Base-by-base conservation (phyloP, 2,329 filamentous ascomycete genomes). In the Sclerotinia spermophila region DNA sequence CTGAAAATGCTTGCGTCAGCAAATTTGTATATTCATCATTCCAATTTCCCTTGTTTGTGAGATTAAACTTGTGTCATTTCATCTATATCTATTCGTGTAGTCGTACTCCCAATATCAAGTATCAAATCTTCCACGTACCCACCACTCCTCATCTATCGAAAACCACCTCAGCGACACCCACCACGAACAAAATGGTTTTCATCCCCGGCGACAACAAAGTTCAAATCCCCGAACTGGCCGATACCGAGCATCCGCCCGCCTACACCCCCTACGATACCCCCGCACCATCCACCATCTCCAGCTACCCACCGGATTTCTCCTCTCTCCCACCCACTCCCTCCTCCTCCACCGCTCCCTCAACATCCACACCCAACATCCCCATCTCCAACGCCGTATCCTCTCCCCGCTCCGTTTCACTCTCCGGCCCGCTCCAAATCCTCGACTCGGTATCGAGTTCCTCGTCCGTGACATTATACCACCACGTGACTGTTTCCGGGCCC, bases 371-470 rank as follows among this genome's bases (percentile, higher is more conserved):
- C 3, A 68, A 68, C 27, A 64, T 71, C 19, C 74, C 73, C 17
- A 42, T 70, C 33, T 75, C 73, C 8, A 71, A 76, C 30, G 64
- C 70, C 8, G 53, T 76, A 24, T 73, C 65, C 44, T 67, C 74
- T 8, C 56, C 40, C 17, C 27, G 35, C 21, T 19, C 74, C 0
- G 73, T 76, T 13, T 66, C 69, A 2, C 67, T 76, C 10, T 58
- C 45, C 10, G 75, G 74, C 0, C 75, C 75, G 0, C 67, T 76
- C 30, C 67, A 73, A 38, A 72, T 76, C 38, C 71, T 73, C 11
- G 74, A 75, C 24, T 44, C 71, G 0, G 74, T 75, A 17, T 72
- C 70, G 8, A 60, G 51, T 17, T 70, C 71, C 7, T 71, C 70
- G 17, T 69, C 67, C 17, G 27, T 75, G 0, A 69, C 69, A 7